Evolutionary conservation across 23 red algal species (phyloP).

Genomic region (Chondrus crispus): DNA sequence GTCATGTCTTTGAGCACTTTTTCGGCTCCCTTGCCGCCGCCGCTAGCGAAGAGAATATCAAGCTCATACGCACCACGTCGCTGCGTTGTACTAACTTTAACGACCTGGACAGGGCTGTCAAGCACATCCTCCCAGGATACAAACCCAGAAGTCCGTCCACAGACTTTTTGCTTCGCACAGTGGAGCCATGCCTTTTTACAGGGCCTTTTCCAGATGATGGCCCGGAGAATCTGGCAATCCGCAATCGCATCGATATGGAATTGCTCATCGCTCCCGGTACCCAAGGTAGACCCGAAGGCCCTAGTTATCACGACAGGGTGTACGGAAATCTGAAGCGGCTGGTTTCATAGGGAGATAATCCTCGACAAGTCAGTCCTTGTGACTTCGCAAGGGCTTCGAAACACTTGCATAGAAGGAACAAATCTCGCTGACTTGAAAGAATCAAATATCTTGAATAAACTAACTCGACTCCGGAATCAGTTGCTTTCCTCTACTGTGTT

Average conservation of each 20-base stretch:
- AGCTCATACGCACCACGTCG: constrained; percentile 30
- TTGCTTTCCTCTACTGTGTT: too few relatives aligned
- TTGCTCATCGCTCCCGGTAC: constrained; percentile 45
- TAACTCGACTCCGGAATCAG: too few relatives aligned
- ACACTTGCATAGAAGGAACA: too few relatives aligned
- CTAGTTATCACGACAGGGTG: constrained; percentile 28
- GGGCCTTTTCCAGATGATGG: background rate
- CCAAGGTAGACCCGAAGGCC: constrained; percentile 26
- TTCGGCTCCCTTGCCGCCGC: constrained; percentile 11
- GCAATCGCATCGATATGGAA: constrained; percentile 22
- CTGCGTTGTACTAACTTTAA: constrained; percentile 29
- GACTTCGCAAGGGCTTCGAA: too few relatives aligned
- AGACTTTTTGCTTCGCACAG: constrained; percentile 1
- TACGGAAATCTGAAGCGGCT: constrained; percentile 7
- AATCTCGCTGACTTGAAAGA: too few relatives aligned
- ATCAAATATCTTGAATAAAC: too few relatives aligned
- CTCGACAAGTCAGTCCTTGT: too few relatives aligned
- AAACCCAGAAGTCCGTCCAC: background rate
- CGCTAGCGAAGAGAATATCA: constrained; percentile 10
- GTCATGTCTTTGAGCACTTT: constrained; percentile 46
- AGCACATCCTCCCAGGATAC: background rate
- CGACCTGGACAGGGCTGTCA: background rate
- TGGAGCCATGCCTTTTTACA: constrained; percentile 36
- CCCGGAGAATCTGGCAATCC: background rate
- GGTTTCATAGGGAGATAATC: background rate